phyloP scores from a whole-genome alignment of 2,329 filamentous ascomycete genomes.

The Geosmithia flava region DNA sequence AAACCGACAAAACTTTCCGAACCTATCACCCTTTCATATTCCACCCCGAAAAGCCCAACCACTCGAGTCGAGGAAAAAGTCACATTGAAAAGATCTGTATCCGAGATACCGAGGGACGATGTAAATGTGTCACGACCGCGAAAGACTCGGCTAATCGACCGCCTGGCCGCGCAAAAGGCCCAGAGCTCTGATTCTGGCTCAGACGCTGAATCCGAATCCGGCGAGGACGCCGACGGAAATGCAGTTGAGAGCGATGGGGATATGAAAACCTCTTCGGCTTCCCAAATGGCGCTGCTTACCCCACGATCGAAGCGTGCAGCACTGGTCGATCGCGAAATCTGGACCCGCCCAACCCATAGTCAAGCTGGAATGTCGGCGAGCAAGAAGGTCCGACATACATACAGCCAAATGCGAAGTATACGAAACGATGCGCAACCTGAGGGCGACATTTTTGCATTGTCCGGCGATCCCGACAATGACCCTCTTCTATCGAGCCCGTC shows the following conservation, averaged over 20 bases:
- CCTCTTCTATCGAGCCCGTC: slow-evolving; percentile 2
- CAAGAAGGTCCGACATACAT: slow-evolving; percentile 5
- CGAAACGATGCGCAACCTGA: slow-evolving; percentile 1
- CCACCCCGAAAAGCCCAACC: background rate
- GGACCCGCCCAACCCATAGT: background rate
- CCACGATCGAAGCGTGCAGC: background rate
- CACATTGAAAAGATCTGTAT: background rate
- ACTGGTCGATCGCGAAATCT: background rate
- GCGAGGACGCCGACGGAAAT: background rate
- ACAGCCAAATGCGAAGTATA: slow-evolving; percentile 4
- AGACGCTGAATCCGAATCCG: slow-evolving; percentile 1
- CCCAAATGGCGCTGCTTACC: background rate
- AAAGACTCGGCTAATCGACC: slow-evolving; percentile 4
- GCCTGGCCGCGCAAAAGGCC: slow-evolving; percentile 2
- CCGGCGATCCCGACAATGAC: slow-evolving; percentile 1
- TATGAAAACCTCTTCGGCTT: background rate
- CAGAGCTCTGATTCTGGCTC: slow-evolving; percentile 1
- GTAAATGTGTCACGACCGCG: background rate
- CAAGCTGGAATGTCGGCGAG: background rate
- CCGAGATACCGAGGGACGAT: background rate
- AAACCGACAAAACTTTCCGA: background rate
- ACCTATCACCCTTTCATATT: background rate
- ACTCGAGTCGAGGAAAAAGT: background rate
- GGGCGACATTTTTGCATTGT: background rate
- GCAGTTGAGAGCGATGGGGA: background rate